A percentile compares a stretch with the other conserved stretches of the same genome.
These are phyloP conservation scores for Cyathus striatus DNA, from an alignment of 768 basidiomycete species.

Conservation along the genomic window DNA sequence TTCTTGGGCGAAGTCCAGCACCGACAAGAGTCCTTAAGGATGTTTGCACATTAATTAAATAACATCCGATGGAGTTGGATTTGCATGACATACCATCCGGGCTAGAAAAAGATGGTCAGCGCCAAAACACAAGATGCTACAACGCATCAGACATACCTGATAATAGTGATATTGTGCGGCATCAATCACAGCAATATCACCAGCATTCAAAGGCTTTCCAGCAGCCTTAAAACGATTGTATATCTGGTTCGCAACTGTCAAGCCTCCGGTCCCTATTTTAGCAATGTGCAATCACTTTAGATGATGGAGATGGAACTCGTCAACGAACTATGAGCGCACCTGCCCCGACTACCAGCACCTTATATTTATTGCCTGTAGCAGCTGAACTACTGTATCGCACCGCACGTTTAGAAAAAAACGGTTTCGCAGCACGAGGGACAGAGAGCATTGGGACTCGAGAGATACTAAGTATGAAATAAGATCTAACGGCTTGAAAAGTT, in stretches of 20 bases:
- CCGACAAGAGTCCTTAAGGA: constrained; percentile 83
- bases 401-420: too few relatives aligned
- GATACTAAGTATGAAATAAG: too few relatives aligned
- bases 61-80: neutral
- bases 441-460: too few relatives aligned
- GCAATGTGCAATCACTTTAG: too few relatives aligned
- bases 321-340: constrained; percentile 41
- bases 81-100: constrained; percentile 68
- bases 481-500: too few relatives aligned
- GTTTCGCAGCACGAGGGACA: too few relatives aligned
- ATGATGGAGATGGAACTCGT: neutral
- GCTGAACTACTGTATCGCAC: constrained; percentile 21
- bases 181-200: constrained; percentile 87
- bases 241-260: constrained; percentile 84
- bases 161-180: constrained; percentile 81
- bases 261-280: constrained; percentile 80
- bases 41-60: neutral
- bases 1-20: constrained; percentile 74
- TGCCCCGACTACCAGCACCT: constrained; percentile 82
- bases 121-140: neutral
- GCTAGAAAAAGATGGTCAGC: constrained; percentile 34
- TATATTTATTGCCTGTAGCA: constrained; percentile 54
- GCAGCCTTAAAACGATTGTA: constrained; percentile 72
- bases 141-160: constrained; percentile 42
- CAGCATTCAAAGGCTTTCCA: constrained; percentile 59